A percentile compares a stretch with the other conserved stretches of the same genome.
Evolutionary conservation across 208 protist species (phyloP).

Genomic region (Balamuthia mandrillaris): DNA sequence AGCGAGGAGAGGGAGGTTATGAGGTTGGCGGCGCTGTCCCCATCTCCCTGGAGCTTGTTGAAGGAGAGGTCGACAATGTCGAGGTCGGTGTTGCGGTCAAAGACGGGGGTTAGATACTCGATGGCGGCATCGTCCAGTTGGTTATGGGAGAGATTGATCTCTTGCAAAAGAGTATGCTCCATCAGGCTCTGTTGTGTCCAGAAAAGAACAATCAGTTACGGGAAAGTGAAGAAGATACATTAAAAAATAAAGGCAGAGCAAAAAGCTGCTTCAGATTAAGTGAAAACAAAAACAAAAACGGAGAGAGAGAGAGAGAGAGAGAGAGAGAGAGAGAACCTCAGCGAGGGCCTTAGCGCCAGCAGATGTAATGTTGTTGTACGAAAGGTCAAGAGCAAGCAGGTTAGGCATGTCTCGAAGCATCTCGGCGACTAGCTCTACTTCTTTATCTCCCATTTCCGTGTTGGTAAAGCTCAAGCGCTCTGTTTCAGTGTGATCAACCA

Average conservation of each 20-base stretch:
- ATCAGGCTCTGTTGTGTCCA: neutral
- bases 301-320: neutral
- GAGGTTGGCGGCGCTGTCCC: neutral
- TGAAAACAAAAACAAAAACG: neutral
- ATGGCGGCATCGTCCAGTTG: neutral
- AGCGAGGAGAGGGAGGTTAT: neutral
- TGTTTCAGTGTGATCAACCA: neutral
- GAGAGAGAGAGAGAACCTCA: neutral
- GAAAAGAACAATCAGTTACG: too few relatives aligned
- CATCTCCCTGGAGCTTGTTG: slow-evolving; percentile 2
- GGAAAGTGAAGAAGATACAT: too few relatives aligned
- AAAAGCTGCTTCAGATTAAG: neutral
- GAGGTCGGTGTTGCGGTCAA: neutral
- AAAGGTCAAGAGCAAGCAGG: neutral
- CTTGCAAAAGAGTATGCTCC: neutral
- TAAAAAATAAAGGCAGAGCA: too few relatives aligned
- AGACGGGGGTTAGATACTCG: neutral
- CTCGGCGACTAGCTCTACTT: neutral
- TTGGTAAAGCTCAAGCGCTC: neutral
- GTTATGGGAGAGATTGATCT: neutral
- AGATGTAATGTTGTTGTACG: neutral
- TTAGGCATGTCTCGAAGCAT: neutral
- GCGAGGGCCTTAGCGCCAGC: neutral
- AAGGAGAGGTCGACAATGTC: neutral
- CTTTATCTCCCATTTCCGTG: neutral